Evolutionary conservation across 352 stramenopile species (phyloP).

Genomic region (Pythium oligandrum): DNA sequence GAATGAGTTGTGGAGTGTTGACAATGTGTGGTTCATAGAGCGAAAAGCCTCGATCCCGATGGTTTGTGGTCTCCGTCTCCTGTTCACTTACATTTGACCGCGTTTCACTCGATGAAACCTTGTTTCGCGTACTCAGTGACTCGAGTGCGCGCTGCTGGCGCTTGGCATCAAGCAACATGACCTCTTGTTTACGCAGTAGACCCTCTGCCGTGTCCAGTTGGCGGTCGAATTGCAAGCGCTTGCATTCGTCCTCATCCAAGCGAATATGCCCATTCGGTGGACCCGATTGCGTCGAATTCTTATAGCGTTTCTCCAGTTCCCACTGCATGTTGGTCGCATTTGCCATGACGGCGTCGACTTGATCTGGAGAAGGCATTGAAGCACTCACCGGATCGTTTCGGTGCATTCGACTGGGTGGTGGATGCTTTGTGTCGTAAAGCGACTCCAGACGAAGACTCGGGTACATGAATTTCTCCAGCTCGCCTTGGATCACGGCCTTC

Average conservation of each 20-base stretch:
- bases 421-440: conserved; percentile 23
- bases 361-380: conserved; percentile 23
- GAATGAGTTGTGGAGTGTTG: conserved; percentile 37
- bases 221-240: conserved; percentile 38
- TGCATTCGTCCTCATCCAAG: conserved; percentile 22
- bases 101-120: background rate
- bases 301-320: conserved; percentile 35
- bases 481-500: conserved; percentile 50
- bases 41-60: conserved; percentile 15
- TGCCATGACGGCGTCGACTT: conserved; percentile 32
- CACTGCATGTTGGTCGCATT: conserved; percentile 44
- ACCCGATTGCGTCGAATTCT: conserved; percentile 22
- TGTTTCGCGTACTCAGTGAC: conserved; percentile 8
- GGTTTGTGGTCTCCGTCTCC: too few relatives aligned
- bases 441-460: conserved; percentile 53
- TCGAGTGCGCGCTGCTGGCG: conserved; percentile 15
- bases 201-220: conserved; percentile 57
- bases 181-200: conserved; percentile 41
- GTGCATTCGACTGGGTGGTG: background rate
- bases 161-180: conserved; percentile 18
- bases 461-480: conserved; percentile 77
- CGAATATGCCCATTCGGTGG: conserved; percentile 21
- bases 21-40: conserved; percentile 26
- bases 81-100: too few relatives aligned
- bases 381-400: background rate